Conservation (phyloP, 208 protist genomes). For the Novymonas esmeraldas region DNA sequence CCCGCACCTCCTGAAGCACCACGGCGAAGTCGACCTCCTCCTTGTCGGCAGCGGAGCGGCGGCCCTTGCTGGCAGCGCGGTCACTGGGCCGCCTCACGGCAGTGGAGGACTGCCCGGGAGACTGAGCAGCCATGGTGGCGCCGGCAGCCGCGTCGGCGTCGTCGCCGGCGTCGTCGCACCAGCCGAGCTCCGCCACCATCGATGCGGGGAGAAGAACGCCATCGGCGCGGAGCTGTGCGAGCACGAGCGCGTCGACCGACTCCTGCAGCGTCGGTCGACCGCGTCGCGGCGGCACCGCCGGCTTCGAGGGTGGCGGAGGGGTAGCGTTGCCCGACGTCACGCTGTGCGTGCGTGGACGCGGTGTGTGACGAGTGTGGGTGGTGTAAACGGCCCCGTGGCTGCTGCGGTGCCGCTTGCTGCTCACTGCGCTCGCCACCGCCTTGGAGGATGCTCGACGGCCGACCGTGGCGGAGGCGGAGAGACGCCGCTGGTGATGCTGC, state of each 20-base stretch:
- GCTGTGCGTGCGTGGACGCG: conserved; percentile 12
- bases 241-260: conserved; percentile 62
- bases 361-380: conserved; percentile 7
- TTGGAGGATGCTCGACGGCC: conserved; percentile 1
- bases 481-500: not conserved
- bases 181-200: conserved; percentile 27
- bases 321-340: not conserved
- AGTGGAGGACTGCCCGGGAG: not conserved
- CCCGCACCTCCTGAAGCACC: conserved; percentile 24
- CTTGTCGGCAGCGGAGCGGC: not conserved
- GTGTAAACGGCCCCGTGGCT: conserved; percentile 5
- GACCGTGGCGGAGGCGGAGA: not conserved
- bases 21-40: conserved; percentile 17
- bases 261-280: conserved; percentile 32
- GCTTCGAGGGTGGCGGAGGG: not conserved
- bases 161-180: conserved; percentile 3
- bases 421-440: not conserved
- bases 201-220: conserved; percentile 38
- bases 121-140: not conserved
- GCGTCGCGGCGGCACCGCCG: conserved; percentile 3
- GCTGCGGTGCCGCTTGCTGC: conserved; percentile 19
- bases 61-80: not conserved
- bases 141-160: not conserved
- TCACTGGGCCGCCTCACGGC: not conserved
- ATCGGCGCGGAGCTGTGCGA: conserved; percentile 65